A percentile compares a stretch with the other conserved stretches of the same genome.
These are phyloP conservation scores for Mycena rosella DNA, from an alignment of 768 basidiomycete species.

Conservation along the genomic window DNA sequence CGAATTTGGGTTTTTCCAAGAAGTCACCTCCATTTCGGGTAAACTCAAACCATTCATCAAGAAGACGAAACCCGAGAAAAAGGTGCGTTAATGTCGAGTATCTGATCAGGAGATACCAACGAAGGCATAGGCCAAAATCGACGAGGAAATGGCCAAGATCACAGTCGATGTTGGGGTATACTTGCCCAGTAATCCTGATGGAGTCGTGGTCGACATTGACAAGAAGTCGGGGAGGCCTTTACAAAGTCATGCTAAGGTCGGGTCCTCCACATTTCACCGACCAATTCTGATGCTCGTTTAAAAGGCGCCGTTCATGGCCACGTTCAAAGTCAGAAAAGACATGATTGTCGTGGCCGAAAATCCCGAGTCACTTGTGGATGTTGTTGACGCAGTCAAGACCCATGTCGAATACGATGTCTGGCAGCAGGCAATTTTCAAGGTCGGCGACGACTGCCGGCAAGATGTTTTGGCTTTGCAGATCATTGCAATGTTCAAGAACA, in stretches of 20 bases:
- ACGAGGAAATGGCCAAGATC: constrained; percentile 99
- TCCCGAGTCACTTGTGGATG: constrained; percentile 80
- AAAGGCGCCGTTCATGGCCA: constrained; percentile 99
- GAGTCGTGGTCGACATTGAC: constrained; percentile 96
- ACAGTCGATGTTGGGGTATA: constrained; percentile 95
- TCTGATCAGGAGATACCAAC: constrained; percentile 22
- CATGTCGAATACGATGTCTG: constrained; percentile 86
- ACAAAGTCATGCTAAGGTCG: constrained; percentile 97
- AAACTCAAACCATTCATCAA: constrained; percentile 98
- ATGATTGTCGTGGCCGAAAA: constrained; percentile 74
- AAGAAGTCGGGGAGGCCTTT: constrained; percentile 96
- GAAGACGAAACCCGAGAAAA: constrained; percentile 95
- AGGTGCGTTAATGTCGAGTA: constrained; percentile 61
- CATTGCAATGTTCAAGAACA: constrained; percentile 99
- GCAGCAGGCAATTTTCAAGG: constrained; percentile 99
- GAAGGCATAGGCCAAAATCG: constrained; percentile 87
- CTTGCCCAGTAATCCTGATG: constrained; percentile 97
- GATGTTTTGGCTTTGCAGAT: constrained; percentile 97
- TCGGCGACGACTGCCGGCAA: constrained; percentile 98
- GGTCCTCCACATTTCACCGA: constrained; percentile 1
- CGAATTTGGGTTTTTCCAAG: constrained; percentile 95
- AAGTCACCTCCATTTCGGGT: constrained; percentile 98
- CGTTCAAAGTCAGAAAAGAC: constrained; percentile 97
- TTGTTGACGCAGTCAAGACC: constrained; percentile 67
- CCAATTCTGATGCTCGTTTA: constrained; percentile 9